These are phyloP conservation scores for Ilyonectria destructans DNA, from an alignment of 2,329 filamentous ascomycete genomes.

Conservation along the genomic window DNA sequence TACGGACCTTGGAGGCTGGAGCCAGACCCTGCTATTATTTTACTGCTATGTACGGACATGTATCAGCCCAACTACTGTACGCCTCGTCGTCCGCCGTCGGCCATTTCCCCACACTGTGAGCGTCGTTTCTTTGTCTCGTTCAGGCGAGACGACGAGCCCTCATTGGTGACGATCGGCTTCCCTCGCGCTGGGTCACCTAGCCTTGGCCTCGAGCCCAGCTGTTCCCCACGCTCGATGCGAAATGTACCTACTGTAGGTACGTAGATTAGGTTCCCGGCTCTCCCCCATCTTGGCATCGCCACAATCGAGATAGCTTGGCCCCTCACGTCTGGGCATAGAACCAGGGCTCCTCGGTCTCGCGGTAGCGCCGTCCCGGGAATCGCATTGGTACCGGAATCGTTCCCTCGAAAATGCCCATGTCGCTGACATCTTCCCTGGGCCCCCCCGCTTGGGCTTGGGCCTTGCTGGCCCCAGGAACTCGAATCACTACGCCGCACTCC, in stretches of 20 bases:
- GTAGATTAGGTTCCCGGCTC: constrained; percentile 36
- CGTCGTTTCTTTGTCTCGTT: constrained; percentile 29
- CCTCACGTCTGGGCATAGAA: constrained; percentile 55
- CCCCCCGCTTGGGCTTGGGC: constrained; percentile 35
- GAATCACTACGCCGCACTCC: constrained; percentile 92
- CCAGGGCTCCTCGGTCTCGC: constrained; percentile 59
- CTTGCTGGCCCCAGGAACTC: constrained; percentile 58
- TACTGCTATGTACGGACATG: neutral
- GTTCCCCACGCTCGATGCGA: constrained; percentile 29
- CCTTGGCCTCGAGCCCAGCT: constrained; percentile 19
- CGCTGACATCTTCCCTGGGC: constrained; percentile 19
- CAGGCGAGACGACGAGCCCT: constrained; percentile 14
- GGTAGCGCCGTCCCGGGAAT: constrained; percentile 70
- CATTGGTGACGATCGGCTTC: constrained; percentile 34
- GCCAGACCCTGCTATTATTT: constrained; percentile 9
- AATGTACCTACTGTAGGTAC: constrained; percentile 37
- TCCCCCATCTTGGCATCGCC: constrained; percentile 46
- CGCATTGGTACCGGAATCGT: constrained; percentile 77
- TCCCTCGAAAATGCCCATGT: constrained; percentile 64
- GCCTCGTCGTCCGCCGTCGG: constrained; percentile 7
- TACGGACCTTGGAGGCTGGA: neutral
- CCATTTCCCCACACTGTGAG: constrained; percentile 27
- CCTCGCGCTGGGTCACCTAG: constrained; percentile 21
- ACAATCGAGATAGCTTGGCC: constrained; percentile 45
- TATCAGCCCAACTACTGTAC: neutral